Conservation (phyloP, 148 eudicot species). For the Limonium bicolor region DNA sequence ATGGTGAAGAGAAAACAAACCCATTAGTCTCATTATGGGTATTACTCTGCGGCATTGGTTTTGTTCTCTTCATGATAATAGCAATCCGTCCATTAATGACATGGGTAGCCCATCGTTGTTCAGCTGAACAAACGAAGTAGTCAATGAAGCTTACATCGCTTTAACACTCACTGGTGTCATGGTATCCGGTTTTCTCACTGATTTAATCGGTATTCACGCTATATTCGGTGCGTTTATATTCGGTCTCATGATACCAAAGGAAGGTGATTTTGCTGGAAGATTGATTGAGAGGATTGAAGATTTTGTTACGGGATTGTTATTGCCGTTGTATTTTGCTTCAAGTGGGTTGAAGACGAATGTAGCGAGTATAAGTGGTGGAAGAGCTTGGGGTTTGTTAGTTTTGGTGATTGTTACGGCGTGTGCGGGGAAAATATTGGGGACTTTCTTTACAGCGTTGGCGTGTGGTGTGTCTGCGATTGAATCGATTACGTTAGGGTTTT, state of each 20-base stretch:
- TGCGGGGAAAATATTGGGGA: constrained; percentile 33
- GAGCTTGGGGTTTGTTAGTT: constrained; percentile 33
- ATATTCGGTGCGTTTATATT: constrained; percentile 38
- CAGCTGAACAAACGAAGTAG: constrained; percentile 13
- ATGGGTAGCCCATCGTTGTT: constrained; percentile 11
- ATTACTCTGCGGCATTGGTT: constrained; percentile 21
- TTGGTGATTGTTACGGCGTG: constrained; percentile 27
- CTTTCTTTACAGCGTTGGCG: constrained; percentile 16
- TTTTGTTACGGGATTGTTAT: constrained; percentile 22
- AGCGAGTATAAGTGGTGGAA: constrained; percentile 23
- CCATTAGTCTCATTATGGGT: constrained; percentile 20
- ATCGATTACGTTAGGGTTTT: constrained; percentile 27
- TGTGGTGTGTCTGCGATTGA: constrained; percentile 20
- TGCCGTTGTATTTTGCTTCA: constrained; percentile 36
- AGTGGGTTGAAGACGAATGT: constrained; percentile 45
- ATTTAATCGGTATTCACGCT: constrained; percentile 37
- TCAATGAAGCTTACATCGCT: constrained; percentile 22
- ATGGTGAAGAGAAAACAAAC: constrained; percentile 5
- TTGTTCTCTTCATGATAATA: constrained; percentile 9
- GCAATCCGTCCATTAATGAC: constrained; percentile 10
- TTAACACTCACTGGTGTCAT: constrained; percentile 23
- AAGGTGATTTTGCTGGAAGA: constrained; percentile 13
- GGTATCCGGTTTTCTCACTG: constrained; percentile 33
- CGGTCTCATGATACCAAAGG: constrained; percentile 31
- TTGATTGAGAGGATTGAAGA: constrained; percentile 37